Base-by-base conservation (phyloP, 2,329 filamentous ascomycete genomes). In the Dactylella cylindrospora region DNA sequence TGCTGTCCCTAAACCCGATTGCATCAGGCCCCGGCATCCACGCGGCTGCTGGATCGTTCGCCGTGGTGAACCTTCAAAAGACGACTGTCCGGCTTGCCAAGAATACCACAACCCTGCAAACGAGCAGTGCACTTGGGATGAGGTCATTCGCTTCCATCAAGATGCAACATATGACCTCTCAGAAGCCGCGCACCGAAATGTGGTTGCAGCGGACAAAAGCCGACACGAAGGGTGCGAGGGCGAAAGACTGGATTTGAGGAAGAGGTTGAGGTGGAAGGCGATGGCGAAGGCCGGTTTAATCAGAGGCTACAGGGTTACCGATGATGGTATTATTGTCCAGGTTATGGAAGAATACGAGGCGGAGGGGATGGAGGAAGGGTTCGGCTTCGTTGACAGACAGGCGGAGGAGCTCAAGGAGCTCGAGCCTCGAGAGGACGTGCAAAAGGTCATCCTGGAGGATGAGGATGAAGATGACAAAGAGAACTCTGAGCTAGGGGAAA, bases 21-120 rank as follows among this genome's bases (percentile, higher is more conserved):
- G 55, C 19, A 43, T 61, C 19, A 47, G 55, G 13, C 55, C 55
- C 15, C 55, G 55, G 9, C 36, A 61, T 19, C 55, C 55, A 15
- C 47, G 47, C 19, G 55, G 55, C 13, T 61, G 55, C 47, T 61
- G 55, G 55, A 19, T 61, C 55, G 49, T 61, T 7, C 55, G 55
- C 23, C 55, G 55, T n/a, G 55, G 55, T 9, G 41, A 47, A 0
- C 55, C 55, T 10, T 15, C 49, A 2, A 15, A 8, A 3, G 26
- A 12, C 12, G 20, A 36, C 7, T 61, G 55, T 29, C 55, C 47
- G 13, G 55, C 40, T 1, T 61, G 55, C 13, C 47, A 53, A 2
- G 55, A 61, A n/a, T 61, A 53, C 13, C 29, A 36, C 19, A 19
- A 17, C 15, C 55, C 55, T 12, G 15, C 9, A 17, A 25, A n/a